A percentile compares a stretch with the other conserved stretches of the same genome.
phyloP scores from a whole-genome alignment of 2,329 filamentous ascomycete genomes.

The Myriosclerotinia scirpicola region DNA sequence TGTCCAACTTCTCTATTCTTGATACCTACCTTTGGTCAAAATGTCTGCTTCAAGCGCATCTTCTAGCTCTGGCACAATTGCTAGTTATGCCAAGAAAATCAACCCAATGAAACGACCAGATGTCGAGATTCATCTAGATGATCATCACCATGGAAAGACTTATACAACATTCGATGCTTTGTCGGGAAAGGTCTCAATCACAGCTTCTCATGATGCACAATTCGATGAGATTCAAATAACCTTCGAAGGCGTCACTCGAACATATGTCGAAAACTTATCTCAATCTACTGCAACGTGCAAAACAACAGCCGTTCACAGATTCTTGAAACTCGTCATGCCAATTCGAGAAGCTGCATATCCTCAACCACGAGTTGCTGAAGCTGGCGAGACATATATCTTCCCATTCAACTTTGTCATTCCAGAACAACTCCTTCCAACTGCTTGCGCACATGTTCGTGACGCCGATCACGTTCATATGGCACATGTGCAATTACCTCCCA shows the following conservation, averaged over 20 bases:
- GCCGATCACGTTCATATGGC: conserved; percentile 37
- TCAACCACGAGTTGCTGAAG: conserved; percentile 37
- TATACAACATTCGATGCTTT: conserved; percentile 40
- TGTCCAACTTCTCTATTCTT: conserved; percentile 15
- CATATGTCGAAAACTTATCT: conserved; percentile 38
- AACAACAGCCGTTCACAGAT: conserved; percentile 38
- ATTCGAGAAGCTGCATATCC: conserved; percentile 37
- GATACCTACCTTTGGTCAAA: conserved; percentile 9
- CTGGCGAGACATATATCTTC: conserved; percentile 38
- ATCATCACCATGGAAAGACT: conserved; percentile 34
- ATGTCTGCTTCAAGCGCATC: conserved; percentile 33
- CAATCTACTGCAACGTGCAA: conserved; percentile 31
- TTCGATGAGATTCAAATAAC: conserved; percentile 41
- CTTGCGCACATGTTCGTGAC: conserved; percentile 34
- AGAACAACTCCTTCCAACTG: conserved; percentile 37
- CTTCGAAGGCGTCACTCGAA: conserved; percentile 36
- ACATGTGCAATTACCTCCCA: conserved; percentile 39
- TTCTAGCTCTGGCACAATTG: conserved; percentile 34
- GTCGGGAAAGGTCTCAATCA: conserved; percentile 36
- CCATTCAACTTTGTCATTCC: conserved; percentile 41
- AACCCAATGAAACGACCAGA: conserved; percentile 29
- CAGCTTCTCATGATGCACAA: conserved; percentile 34
- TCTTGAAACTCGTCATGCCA: conserved; percentile 41
- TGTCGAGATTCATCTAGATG: conserved; percentile 37
- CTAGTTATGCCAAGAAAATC: conserved; percentile 35